Conservation (phyloP, 2,329 filamentous ascomycete genomes). For the Esteya vermicola region DNA sequence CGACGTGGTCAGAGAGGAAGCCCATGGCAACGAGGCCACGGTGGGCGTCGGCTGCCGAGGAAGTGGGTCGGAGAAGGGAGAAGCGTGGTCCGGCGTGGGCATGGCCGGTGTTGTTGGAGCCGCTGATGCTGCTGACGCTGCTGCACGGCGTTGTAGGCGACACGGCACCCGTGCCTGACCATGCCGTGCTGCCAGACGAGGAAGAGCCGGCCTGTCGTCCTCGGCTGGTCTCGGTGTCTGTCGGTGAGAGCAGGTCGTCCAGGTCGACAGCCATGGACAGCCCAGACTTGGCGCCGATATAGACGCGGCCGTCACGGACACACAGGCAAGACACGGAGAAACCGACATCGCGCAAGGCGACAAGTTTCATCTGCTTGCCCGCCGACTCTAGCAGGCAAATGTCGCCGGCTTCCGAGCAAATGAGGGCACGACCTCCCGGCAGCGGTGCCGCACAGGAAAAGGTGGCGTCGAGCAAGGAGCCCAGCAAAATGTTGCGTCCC, state of each 20-base stretch:
- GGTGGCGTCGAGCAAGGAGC: constrained; percentile 64
- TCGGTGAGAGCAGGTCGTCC: constrained; percentile 29
- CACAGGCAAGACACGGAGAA: constrained; percentile 57
- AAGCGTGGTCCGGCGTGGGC: no score
- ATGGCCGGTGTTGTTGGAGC: no score
- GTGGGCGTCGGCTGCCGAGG: constrained; percentile 5
- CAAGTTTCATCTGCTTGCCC: constrained; percentile 55
- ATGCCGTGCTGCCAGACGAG: no score
- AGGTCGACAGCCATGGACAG: constrained; percentile 40
- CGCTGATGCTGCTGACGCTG: constrained; percentile 15
- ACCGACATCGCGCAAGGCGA: constrained; percentile 48
- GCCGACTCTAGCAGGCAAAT: constrained; percentile 78
- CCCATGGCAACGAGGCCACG: constrained; percentile 51
- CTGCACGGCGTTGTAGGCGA: constrained; percentile 6
- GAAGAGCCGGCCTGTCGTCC: no score
- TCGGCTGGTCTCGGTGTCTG: constrained; percentile 6
- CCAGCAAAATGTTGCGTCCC: constrained; percentile 79
- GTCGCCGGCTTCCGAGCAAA: constrained; percentile 79
- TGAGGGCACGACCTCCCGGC: constrained; percentile 58
- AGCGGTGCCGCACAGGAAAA: constrained; percentile 68
- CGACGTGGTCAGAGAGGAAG: constrained; percentile 49
- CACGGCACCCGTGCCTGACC: neutral
- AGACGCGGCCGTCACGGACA: constrained; percentile 42
- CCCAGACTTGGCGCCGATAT: constrained; percentile 55
- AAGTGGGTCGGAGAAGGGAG: constrained; percentile 21